Percentiles rank a stretch among this genome's conserved stretches.
These are phyloP conservation scores for Pleodorina starrii DNA, from an alignment of 139 green algal species.

Conservation along the genomic window DNA sequence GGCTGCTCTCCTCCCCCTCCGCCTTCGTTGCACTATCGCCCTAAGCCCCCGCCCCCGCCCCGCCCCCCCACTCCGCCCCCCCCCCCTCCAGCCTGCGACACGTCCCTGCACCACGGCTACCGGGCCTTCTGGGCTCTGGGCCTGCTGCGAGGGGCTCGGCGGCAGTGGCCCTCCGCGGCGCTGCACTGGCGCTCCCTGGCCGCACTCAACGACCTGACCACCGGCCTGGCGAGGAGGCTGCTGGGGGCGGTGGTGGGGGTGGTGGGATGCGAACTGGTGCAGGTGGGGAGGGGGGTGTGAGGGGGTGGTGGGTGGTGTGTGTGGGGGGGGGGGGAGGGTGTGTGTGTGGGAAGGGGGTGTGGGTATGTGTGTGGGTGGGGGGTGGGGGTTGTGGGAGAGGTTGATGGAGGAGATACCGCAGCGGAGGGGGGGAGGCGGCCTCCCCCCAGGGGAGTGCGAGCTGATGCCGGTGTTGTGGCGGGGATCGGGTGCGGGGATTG, in stretches of 20 bases:
- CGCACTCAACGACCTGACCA: slow-evolving; percentile 15
- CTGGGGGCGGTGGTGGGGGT: neutral
- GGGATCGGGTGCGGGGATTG: too few relatives aligned
- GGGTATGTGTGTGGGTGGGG: neutral
- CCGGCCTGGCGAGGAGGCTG: slow-evolving; percentile 28
- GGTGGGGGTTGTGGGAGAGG: neutral
- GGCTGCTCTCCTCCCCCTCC: neutral
- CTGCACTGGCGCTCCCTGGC: slow-evolving; percentile 4
- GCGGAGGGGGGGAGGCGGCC: too few relatives aligned
- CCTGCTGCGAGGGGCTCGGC: slow-evolving; percentile 12
- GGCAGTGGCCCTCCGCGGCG: neutral
- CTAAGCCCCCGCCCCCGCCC: neutral
- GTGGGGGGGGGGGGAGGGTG: neutral
- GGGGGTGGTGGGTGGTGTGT: neutral
- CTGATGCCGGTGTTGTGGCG: too few relatives aligned
- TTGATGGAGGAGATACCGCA: too few relatives aligned
- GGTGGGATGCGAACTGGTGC: slow-evolving; percentile 14
- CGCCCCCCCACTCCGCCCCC: neutral
- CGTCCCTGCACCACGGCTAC: slow-evolving; percentile 9
- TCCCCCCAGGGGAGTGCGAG: too few relatives aligned
- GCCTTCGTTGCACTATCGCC: neutral
- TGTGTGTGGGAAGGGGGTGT: neutral
- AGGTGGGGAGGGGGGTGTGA: too few relatives aligned
- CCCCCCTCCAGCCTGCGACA: neutral
- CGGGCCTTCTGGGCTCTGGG: slow-evolving; percentile 34